Conservation (phyloP, 306 rosid genomes). For the Castanea crenata region DNA sequence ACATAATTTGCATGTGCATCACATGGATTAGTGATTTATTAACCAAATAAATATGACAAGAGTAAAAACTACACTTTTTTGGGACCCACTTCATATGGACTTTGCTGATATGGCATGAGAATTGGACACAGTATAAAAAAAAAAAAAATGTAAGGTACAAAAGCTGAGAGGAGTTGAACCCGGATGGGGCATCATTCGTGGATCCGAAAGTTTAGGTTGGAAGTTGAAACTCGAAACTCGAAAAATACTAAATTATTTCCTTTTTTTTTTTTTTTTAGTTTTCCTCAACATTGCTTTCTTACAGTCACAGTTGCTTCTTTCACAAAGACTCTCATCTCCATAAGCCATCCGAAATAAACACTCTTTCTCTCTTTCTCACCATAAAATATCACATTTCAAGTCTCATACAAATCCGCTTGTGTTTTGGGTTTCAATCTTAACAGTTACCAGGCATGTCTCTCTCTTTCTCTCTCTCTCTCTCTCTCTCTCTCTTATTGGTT, state of each 20-base stretch:
- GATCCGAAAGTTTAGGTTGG: constrained; percentile 32
- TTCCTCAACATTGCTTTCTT: not conserved
- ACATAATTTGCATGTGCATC: no score
- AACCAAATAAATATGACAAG: no score
- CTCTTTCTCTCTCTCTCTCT: constrained; percentile 20
- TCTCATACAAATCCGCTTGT: constrained; percentile 33
- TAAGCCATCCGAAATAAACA: not conserved
- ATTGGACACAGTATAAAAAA: not conserved
- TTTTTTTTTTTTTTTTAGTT: not conserved
- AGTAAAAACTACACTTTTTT: no score
- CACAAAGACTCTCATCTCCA: not conserved
- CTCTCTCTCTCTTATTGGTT: not conserved
- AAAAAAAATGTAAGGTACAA: not conserved
- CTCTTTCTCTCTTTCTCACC: not conserved
- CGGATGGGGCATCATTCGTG: not conserved
- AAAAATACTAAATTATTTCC: not conserved
- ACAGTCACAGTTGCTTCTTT: not conserved
- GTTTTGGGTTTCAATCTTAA: not conserved
- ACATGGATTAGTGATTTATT: no score
- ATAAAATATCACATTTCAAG: constrained; percentile 10
- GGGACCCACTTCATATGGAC: no score
- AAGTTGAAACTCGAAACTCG: not conserved
- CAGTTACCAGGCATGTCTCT: constrained; percentile 26
- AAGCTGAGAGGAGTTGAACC: constrained; percentile 12
- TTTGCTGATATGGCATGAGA: no score